Evolutionary conservation across 495 filamentous ascomycete species (phyloP), one percentile per base, ranked within the genome.

Genomic region (Hypomontagnella monticulosa): DNA sequence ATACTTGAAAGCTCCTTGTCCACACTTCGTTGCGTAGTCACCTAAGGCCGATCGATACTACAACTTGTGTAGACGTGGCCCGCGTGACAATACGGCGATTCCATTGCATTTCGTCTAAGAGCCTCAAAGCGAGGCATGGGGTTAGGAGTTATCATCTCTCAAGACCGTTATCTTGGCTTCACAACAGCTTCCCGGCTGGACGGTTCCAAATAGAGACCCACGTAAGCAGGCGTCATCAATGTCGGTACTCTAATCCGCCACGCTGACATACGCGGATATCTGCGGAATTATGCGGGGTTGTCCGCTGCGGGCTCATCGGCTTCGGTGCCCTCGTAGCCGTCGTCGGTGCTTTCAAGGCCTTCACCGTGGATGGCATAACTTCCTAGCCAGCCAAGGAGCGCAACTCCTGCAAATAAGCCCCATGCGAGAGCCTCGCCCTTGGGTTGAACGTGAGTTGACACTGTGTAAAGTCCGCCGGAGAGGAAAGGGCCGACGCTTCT

Each of bases 341-440:
- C 80, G 20, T 81, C 81, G 8, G 76, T 78, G 48, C 78, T 83
- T 56, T 85, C 82, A 0, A 90, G 82, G 11, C 84, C 86, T 14
- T 80, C 79, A 73, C 87, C 87, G 2, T 84, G 79, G 51, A 97
- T 91, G 1, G 88, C 84, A 47, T 91, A 87, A 46, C 89, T 93
- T 36, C 92, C 76, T 10, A 92, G 51, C 75, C 92, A 93, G 0
- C 93, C 93, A 5, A 91, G 48, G 23, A 93, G 88, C 0, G 91
- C 82, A 4, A 96, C 77, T 2, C 87, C 92, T 0, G 87, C 92
- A 69, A 97, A 97, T 4, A 93, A 75, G 1, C 91, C 89, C 81
- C 95, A 97, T 3, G 90, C 85, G 14, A 97, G 75, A 5, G 83
- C 86, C 77, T 97, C 94, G n/a, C 94, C 93, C 66, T 92, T 94